phyloP scores from a whole-genome alignment of 164 flowering plant species.

The Magnolia officinalis region DNA sequence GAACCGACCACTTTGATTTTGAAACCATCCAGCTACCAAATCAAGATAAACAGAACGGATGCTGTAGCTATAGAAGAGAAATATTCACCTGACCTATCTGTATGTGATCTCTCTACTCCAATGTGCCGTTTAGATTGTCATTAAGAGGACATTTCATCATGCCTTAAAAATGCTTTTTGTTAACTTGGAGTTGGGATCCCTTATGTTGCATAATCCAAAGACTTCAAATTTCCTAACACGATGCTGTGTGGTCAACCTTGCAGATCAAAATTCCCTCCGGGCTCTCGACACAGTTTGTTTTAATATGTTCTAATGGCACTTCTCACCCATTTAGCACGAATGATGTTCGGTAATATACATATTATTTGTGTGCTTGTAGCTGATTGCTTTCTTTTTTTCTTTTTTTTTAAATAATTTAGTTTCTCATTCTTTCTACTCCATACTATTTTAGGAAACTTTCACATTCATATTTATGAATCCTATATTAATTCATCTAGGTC shows the following conservation, averaged over 20 bases:
- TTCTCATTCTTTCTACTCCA: not conserved
- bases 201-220: not conserved
- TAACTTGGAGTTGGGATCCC: too few relatives aligned
- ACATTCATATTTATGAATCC: too few relatives aligned
- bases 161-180: not conserved
- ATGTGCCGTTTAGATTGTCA: not conserved
- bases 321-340: conserved; percentile 66
- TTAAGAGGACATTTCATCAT: not conserved
- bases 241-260: conserved; percentile 13
- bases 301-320: conserved; percentile 70
- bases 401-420: too few relatives aligned
- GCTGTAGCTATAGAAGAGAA: conserved; percentile 47
- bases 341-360: conserved; percentile 52
- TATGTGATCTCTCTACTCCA: conserved; percentile 29
- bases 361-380: not conserved
- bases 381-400: not conserved
- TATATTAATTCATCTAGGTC: too few relatives aligned
- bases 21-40: conserved; percentile 62
- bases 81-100: conserved; percentile 70
- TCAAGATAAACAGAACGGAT: conserved; percentile 47
- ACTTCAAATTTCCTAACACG: not conserved
- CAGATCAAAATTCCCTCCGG: conserved; percentile 90
- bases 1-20: conserved; percentile 55
- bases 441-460: not conserved
- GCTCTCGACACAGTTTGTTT: conserved; percentile 72